Base-by-base conservation (phyloP, 257 asterid genomes). In the Dorcoceras hygrometricum region DNA sequence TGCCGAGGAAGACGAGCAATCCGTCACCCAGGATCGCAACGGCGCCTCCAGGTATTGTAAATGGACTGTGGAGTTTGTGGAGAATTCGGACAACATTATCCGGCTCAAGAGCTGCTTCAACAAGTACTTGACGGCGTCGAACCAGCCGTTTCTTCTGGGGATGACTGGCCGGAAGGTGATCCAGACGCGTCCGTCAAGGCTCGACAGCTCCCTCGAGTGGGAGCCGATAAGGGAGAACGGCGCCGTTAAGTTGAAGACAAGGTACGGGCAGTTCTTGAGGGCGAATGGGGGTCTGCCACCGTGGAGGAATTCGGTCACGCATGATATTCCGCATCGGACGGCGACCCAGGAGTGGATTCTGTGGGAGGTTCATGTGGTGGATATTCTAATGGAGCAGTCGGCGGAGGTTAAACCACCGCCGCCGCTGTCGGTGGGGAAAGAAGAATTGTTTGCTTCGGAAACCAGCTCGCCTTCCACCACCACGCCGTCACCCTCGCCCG, bases 211-310 rank as follows among this genome's bases (percentile, higher is more conserved):
- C 14, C 77, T 94, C 59, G 92, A 90, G 76, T 94, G 99, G 99
- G 99, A 94, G 76, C 99, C 99, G 36, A 73, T 94, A 62, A 72
- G 71, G 57, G 95, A 88, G 6, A 87, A 82, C 48, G 80, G 81
- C 65, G 80, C 76, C 63, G 86, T 94, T 2, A 88, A 86, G 96
- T 64, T 94, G 34, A 94, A 82, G 77, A 94, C 99, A 8, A 57
- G 96, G 80, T 94, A 90, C 68, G 99, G 99, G 1, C 95, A 88
- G 68, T 94, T 77, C 27, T 63, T 94, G 71, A 65, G 97, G 63
- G 99, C 89, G 0, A 94, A 94, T 51, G 97, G 95, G 20, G 97
- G 99, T 0, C 19, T 86, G 62, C 96, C 96, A 22, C 99, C 99
- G 63, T 94, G 97, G 97, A 80, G 95, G 76, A 94, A 94, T 26